phyloP scores from a whole-genome alignment of 2,329 filamentous ascomycete species.

The Aspergillus pseudotamarii region DNA sequence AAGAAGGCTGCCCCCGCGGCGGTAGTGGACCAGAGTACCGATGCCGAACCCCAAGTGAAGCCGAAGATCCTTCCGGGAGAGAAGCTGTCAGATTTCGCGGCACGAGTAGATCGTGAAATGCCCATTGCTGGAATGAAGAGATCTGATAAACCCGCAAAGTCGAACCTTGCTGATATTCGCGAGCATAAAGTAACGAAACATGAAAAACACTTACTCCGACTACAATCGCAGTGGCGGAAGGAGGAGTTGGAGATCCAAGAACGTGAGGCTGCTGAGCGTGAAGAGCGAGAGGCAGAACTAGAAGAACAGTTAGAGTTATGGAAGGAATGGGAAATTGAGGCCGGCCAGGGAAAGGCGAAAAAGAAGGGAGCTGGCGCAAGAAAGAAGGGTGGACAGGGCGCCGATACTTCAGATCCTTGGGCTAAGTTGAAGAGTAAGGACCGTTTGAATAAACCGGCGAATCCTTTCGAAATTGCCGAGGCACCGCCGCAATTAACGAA shows the following conservation, averaged over 20 bases:
- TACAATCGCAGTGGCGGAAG: constrained; percentile 62
- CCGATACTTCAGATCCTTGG: constrained; percentile 76
- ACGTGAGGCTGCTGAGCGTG: constrained; percentile 75
- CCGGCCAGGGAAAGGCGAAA: constrained; percentile 54
- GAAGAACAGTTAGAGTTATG: constrained; percentile 66
- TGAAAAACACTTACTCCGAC: constrained; percentile 72
- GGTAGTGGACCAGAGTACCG: neutral
- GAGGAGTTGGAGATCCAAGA: constrained; percentile 63
- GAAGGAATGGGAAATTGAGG: constrained; percentile 63
- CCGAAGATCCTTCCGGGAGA: constrained; percentile 83
- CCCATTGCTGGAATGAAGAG: constrained; percentile 74
- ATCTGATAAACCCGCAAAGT: constrained; percentile 38
- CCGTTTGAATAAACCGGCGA: constrained; percentile 35
- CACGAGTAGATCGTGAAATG: constrained; percentile 80
- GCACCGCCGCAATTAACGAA: constrained; percentile 75
- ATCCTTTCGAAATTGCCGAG: constrained; percentile 60
- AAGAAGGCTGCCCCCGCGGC: constrained; percentile 23
- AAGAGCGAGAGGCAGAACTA: constrained; percentile 65
- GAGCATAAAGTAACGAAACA: constrained; percentile 74
- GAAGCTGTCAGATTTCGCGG: constrained; percentile 75
- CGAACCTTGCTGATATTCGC: constrained; percentile 34
- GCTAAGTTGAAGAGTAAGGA: constrained; percentile 67
- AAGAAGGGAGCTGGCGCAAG: constrained; percentile 47
- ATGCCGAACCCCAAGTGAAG: constrained; percentile 27
- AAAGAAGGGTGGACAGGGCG: constrained; percentile 47